A percentile compares a stretch with the other conserved stretches of the same genome.
phyloP scores from a whole-genome alignment of 2,329 filamentous ascomycete species.

The Scedosporium dehoogii region DNA sequence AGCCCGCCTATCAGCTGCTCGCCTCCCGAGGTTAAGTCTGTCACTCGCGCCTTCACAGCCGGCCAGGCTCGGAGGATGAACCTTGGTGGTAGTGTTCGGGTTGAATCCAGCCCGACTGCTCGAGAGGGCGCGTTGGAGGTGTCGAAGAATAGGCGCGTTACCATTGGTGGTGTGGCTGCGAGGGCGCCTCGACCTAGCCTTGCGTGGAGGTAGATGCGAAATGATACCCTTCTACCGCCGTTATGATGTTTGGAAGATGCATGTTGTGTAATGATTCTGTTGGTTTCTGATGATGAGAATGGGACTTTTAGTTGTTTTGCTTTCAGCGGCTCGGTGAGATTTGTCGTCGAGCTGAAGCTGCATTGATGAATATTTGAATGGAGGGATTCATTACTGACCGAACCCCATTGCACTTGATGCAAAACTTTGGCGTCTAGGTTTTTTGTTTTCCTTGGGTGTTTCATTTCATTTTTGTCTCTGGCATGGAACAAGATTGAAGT shows the following conservation, averaged over 20 bases:
- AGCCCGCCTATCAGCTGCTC: conserved; percentile 46
- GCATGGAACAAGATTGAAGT: background rate
- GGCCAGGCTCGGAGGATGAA: conserved; percentile 51
- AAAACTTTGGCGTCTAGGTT: background rate
- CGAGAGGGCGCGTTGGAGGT: conserved; percentile 14
- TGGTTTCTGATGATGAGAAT: conserved; percentile 19
- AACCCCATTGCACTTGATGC: background rate
- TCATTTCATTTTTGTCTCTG: background rate
- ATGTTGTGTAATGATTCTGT: background rate
- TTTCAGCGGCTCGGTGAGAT: background rate
- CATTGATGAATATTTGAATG: background rate
- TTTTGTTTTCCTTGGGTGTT: conserved; percentile 6
- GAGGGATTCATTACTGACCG: too few species aligned
- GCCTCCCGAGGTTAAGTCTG: conserved; percentile 26
- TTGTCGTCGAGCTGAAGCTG: background rate
- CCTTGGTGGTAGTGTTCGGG: conserved; percentile 31
- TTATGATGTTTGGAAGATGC: background rate
- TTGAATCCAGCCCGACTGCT: conserved; percentile 17
- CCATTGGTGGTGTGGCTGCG: conserved; percentile 23
- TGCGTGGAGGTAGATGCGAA: conserved; percentile 20
- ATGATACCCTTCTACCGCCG: conserved; percentile 11
- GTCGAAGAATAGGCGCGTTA: conserved; percentile 23
- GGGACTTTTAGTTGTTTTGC: background rate
- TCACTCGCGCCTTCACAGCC: conserved; percentile 31
- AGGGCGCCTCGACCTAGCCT: conserved; percentile 12